These are phyloP conservation scores for Cyclocybe aegerita DNA, from an alignment of 768 basidiomycete species.

Conservation along the genomic window DNA sequence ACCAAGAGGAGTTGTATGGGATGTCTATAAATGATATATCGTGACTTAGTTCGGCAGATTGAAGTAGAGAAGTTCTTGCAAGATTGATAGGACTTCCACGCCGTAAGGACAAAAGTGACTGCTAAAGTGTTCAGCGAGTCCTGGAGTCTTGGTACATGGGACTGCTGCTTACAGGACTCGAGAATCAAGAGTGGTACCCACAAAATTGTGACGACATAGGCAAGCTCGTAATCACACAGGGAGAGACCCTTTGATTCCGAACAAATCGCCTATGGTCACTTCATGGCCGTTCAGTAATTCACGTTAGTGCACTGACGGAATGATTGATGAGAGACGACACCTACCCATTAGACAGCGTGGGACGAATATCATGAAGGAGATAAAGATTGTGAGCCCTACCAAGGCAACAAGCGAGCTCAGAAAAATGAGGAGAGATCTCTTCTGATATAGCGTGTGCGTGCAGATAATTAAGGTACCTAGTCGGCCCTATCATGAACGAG, in stretches of 20 bases:
- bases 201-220: constrained; percentile 18
- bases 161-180: constrained; percentile 18
- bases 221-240: constrained; percentile 17
- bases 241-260: constrained; percentile 20
- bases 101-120: constrained; percentile 21
- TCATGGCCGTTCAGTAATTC: too few relatives aligned
- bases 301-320: too few relatives aligned
- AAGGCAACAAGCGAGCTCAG: constrained; percentile 4
- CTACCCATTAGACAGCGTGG: not conserved
- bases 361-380: too few relatives aligned
- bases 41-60: not conserved
- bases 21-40: constrained; percentile 1
- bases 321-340: constrained; percentile 8
- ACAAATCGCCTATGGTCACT: constrained; percentile 16
- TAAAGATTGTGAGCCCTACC: not conserved
- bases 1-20: not conserved
- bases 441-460: constrained; percentile 25
- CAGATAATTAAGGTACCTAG: constrained; percentile 24
- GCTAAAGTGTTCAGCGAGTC: not conserved
- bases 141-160: not conserved
- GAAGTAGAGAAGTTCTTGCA: constrained; percentile 6
- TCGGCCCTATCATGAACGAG: not conserved
- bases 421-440: constrained; percentile 11
- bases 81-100: constrained; percentile 19
- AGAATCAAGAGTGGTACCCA: constrained; percentile 21